Conservation (phyloP, 2,329 filamentous ascomycete genomes). For the Hymenoscyphus infarciens region DNA sequence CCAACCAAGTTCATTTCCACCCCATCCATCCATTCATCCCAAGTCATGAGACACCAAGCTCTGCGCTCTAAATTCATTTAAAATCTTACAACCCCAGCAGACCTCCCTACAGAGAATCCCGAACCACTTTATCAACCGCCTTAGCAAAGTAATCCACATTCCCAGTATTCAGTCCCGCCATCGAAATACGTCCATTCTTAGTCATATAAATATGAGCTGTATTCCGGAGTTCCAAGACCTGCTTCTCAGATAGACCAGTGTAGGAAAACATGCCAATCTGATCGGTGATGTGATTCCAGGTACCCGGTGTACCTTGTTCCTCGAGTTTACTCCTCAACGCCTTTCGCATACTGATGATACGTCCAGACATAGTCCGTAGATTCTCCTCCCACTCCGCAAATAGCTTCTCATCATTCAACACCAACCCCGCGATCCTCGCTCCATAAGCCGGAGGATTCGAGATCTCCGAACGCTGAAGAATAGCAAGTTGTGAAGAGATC, state of each 20-base stretch:
- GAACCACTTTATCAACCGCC: slow-evolving; percentile 80
- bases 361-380: slow-evolving; percentile 87
- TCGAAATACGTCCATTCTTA: slow-evolving; percentile 96
- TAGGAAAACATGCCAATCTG: slow-evolving; percentile 99
- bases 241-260: slow-evolving; percentile 71
- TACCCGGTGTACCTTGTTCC: slow-evolving; percentile 78
- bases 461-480: slow-evolving; percentile 95
- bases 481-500: slow-evolving; percentile 83
- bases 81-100: neutral
- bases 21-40: no score
- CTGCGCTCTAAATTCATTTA: neutral
- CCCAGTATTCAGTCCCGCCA: slow-evolving; percentile 91
- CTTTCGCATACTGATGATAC: slow-evolving; percentile 89
- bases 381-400: slow-evolving; percentile 90
- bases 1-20: no score
- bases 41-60: neutral
- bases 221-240: slow-evolving; percentile 67
- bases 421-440: slow-evolving; percentile 77
- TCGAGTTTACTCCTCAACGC: slow-evolving; percentile 77
- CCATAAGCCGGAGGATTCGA: slow-evolving; percentile 95
- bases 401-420: slow-evolving; percentile 78
- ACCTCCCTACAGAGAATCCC: slow-evolving; percentile 23
- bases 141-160: slow-evolving; percentile 93
- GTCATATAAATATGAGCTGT: slow-evolving; percentile 85
- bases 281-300: slow-evolving; percentile 95